Percentiles rank a stretch among this genome's conserved stretches.
These are phyloP conservation scores for Singerocomus inundabilis DNA, from an alignment of 1,284 basidiomycete species.

Conservation along the genomic window DNA sequence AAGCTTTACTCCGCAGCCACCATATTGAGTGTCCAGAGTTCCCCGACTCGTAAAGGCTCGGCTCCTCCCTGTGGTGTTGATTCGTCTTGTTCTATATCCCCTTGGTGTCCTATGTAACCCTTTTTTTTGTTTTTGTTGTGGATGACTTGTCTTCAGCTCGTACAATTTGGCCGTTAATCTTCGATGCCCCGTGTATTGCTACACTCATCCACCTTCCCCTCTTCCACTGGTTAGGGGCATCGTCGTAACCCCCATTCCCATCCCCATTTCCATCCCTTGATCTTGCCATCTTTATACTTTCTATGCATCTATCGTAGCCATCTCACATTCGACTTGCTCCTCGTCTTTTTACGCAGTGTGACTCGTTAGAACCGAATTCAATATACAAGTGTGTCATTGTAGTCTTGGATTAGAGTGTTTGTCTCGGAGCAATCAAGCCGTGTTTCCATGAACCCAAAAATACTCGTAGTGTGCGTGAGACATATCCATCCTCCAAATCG, in stretches of 20 bases:
- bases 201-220: constrained; percentile 29
- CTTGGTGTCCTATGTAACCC: background rate
- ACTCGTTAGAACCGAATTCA: constrained; percentile 7
- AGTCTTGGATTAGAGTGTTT: background rate
- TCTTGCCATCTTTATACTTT: background rate
- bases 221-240: constrained; percentile 47
- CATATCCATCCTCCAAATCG: no score
- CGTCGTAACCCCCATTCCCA: constrained; percentile 42
- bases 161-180: constrained; percentile 31
- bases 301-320: background rate
- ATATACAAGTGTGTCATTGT: background rate
- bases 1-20: constrained; percentile 47
- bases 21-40: constrained; percentile 46
- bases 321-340: background rate
- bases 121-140: constrained; percentile 7
- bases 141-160: constrained; percentile 14
- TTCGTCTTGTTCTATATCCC: constrained; percentile 20
- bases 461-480: no score
- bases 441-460: no score
- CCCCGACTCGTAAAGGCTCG: constrained; percentile 30
- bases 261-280: constrained; percentile 21
- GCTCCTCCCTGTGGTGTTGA: constrained; percentile 1
- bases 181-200: constrained; percentile 46
- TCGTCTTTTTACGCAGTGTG: constrained; percentile 7
- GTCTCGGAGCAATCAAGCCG: no score